phyloP scores from a whole-genome alignment of 768 basidiomycete genomes.

The Termitomyces heimii region DNA sequence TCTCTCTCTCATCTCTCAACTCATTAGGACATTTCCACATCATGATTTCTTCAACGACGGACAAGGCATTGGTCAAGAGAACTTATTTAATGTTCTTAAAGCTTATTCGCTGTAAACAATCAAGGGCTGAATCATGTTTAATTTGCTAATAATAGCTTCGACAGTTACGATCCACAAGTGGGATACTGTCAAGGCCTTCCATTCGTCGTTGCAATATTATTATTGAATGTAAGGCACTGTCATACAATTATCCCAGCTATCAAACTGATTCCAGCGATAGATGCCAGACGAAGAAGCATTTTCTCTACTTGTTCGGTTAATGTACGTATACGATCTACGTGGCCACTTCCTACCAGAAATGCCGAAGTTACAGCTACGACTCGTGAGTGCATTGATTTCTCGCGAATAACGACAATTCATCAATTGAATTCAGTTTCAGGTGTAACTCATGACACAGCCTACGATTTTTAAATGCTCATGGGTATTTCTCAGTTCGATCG shows the following conservation, averaged over 20 bases:
- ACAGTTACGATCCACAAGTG: slow-evolving; percentile 84
- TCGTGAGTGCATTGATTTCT: slow-evolving; percentile 42
- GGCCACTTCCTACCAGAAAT: slow-evolving; percentile 99
- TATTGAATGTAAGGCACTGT: slow-evolving; percentile 71
- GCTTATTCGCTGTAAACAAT: slow-evolving; percentile 84
- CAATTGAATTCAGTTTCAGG: slow-evolving; percentile 46
- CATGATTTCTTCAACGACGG: slow-evolving; percentile 95
- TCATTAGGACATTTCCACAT: slow-evolving; percentile 84
- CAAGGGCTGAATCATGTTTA: not conserved
- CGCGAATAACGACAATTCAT: not conserved
- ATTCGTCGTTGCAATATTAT: slow-evolving; percentile 89
- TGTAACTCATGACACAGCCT: slow-evolving; percentile 19
- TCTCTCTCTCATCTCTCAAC: not conserved
- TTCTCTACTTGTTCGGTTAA: slow-evolving; percentile 87
- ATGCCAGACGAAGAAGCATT: slow-evolving; percentile 99
- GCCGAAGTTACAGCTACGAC: slow-evolving; percentile 91
- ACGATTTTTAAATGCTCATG: not conserved
- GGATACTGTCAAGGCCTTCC: slow-evolving; percentile 98
- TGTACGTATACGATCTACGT: slow-evolving; percentile 94
- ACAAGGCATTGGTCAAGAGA: slow-evolving; percentile 94
- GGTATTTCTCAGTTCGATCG: slow-evolving; percentile 72
- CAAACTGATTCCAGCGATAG: slow-evolving; percentile 33
- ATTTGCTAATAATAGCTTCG: slow-evolving; percentile 3
- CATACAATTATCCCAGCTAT: not conserved
- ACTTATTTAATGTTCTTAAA: slow-evolving; percentile 95